A percentile compares a stretch with the other conserved stretches of the same genome.
Evolutionary conservation across 805 yeast genomes (phyloP).

Genomic region (Vanderwaltozyma polyspora): DNA sequence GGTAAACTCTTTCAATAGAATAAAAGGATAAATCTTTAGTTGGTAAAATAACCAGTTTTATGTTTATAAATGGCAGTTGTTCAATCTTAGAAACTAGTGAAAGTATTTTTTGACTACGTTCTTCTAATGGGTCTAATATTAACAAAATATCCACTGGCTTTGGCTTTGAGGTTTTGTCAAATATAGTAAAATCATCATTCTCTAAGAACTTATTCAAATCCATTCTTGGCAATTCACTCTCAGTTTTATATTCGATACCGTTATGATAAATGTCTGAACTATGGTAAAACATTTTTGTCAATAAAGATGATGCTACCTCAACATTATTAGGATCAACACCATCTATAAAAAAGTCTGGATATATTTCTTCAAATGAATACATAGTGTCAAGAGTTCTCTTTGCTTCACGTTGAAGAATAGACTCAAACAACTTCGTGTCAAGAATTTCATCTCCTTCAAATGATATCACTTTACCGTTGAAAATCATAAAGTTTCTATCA

Average conservation of each 20-base stretch:
- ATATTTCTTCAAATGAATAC: conserved; percentile 15
- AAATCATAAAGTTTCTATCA: conserved; percentile 30
- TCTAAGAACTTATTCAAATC: conserved; percentile 29
- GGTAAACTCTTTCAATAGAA: conserved; percentile 49
- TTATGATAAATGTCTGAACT: conserved; percentile 14
- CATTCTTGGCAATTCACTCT: conserved; percentile 35
- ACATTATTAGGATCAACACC: conserved; percentile 32
- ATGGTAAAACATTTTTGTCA: conserved; percentile 35
- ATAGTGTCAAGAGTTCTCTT: conserved; percentile 33
- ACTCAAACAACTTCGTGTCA: conserved; percentile 24
- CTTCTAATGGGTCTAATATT: conserved; percentile 63
- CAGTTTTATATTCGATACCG: conserved; percentile 32
- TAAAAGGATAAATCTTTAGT: conserved; percentile 30
- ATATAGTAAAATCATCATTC: conserved; percentile 11
- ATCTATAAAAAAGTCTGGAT: conserved; percentile 10
- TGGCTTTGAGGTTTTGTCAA: conserved; percentile 11
- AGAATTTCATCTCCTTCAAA: conserved; percentile 21
- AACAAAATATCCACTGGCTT: conserved; percentile 45
- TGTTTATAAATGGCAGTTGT: conserved; percentile 38
- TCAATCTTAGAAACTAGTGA: conserved; percentile 36
- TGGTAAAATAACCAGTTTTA: conserved; percentile 52
- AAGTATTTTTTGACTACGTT: conserved; percentile 51
- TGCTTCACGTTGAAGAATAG: conserved; percentile 37
- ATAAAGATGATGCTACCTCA: conserved; percentile 34
- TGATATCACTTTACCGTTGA: conserved; percentile 45